These are phyloP conservation scores for Cenchrus purpureus DNA, from an alignment of 176 grass and related monocot genomes.

Conservation along the genomic window DNA sequence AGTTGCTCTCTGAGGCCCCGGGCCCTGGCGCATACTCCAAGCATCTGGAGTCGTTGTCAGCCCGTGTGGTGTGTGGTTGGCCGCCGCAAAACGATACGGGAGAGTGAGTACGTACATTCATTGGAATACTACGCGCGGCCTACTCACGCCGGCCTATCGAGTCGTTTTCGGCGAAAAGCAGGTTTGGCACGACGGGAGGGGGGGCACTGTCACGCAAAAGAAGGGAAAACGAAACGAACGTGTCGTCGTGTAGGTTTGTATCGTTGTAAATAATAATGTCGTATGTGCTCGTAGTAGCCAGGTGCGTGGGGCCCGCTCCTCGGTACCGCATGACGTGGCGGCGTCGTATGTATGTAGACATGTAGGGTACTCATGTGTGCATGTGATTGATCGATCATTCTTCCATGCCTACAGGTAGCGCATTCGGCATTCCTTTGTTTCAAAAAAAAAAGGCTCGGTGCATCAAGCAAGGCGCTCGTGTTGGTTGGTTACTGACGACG, in stretches of 20 bases:
- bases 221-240: conserved; percentile 5
- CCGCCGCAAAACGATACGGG: background rate
- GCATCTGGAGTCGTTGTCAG: background rate
- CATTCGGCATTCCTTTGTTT: too few species aligned
- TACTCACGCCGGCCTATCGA: background rate
- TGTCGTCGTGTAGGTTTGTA: background rate
- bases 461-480: background rate
- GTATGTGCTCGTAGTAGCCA: background rate
- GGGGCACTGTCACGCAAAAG: background rate
- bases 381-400: background rate
- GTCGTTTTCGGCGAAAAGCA: conserved; percentile 13
- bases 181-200: background rate
- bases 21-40: background rate
- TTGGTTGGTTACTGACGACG: too few species aligned
- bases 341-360: background rate
- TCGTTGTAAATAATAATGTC: background rate
- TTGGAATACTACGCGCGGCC: background rate
- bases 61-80: background rate
- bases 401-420: too few species aligned
- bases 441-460: too few species aligned
- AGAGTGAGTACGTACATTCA: background rate
- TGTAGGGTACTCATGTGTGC: background rate
- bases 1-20: too few species aligned
- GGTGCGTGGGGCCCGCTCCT: background rate
- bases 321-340: background rate